Percentiles rank a stretch among this genome's conserved stretches.
Evolutionary conservation across 2,329 filamentous ascomycete genomes (phyloP).

Genomic region (Aspergillus ruber): DNA sequence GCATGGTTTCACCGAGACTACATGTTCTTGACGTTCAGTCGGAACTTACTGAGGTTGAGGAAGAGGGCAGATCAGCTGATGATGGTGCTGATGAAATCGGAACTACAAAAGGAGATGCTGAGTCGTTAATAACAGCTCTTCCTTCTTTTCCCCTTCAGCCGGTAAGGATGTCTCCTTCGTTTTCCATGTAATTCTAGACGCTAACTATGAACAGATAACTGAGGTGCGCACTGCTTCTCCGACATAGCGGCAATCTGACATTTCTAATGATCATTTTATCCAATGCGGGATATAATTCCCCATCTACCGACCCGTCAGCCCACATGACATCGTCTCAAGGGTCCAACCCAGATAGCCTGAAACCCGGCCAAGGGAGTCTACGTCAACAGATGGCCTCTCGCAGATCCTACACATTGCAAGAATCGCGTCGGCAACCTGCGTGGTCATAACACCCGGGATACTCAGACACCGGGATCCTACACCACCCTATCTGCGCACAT

Average conservation of each 20-base stretch:
- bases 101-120: conserved; percentile 7
- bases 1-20: conserved; percentile 21
- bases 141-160: conserved; percentile 13
- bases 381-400: too few relatives aligned
- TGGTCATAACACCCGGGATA: too few relatives aligned
- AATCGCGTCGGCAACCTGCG: too few relatives aligned
- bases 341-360: too few relatives aligned
- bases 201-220: neutral
- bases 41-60: conserved; percentile 13
- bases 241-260: neutral
- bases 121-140: conserved; percentile 23
- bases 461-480: too few relatives aligned
- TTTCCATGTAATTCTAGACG: neutral
- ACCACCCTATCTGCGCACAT: too few relatives aligned
- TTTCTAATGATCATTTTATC: too few relatives aligned
- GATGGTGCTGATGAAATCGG: conserved; percentile 1
- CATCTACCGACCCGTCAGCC: too few relatives aligned
- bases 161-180: neutral
- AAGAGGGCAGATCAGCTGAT: conserved; percentile 7
- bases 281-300: too few relatives aligned
- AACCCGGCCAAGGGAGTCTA: too few relatives aligned
- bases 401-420: too few relatives aligned
- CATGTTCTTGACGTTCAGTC: conserved; percentile 25
- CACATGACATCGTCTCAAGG: too few relatives aligned
- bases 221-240: neutral